phyloP scores from a whole-genome alignment of 495 filamentous ascomycete species.

The Daldinia loculata region DNA sequence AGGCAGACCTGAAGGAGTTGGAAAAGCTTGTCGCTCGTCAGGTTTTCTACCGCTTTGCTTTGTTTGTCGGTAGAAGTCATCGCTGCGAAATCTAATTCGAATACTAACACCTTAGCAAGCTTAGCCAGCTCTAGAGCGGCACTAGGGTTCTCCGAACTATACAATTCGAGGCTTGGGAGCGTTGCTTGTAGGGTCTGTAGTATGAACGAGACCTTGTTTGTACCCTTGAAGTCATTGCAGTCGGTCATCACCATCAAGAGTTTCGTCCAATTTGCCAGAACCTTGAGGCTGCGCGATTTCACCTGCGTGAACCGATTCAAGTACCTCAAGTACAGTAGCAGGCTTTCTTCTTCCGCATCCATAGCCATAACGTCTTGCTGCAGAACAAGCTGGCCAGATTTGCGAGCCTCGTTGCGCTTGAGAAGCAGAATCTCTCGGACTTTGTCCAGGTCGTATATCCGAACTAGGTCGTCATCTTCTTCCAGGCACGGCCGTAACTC shows the following conservation, averaged over 20 bases:
- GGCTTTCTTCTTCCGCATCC: conserved; percentile 63
- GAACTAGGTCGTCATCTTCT: conserved; percentile 56
- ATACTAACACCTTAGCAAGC: conserved; percentile 78
- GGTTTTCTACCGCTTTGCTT: conserved; percentile 66
- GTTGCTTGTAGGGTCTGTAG: conserved; percentile 85
- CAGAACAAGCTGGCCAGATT: conserved; percentile 58
- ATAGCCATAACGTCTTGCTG: conserved; percentile 65
- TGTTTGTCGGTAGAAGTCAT: conserved; percentile 50
- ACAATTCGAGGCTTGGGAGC: conserved; percentile 81
- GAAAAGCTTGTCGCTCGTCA: conserved; percentile 87
- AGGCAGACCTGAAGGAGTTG: conserved; percentile 88
- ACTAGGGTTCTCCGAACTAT: conserved; percentile 67
- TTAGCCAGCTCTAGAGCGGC: conserved; percentile 78
- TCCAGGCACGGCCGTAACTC: conserved; percentile 68
- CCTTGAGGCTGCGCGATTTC: conserved; percentile 64
- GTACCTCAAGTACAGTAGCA: conserved; percentile 65
- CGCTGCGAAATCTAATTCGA: conserved; percentile 69
- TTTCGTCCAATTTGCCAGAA: conserved; percentile 82
- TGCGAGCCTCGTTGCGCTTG: conserved; percentile 63
- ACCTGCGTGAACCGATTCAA: conserved; percentile 73
- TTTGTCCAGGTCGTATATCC: conserved; percentile 66
- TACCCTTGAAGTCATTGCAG: conserved; percentile 74
- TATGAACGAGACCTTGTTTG: conserved; percentile 74
- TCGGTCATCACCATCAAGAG: conserved; percentile 80
- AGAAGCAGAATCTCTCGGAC: conserved; percentile 70